Percentiles rank a stretch among this genome's conserved stretches.
These are phyloP conservation scores for Fusarium liriodendri DNA, from an alignment of 2,329 filamentous ascomycete genomes.

Conservation along the genomic window DNA sequence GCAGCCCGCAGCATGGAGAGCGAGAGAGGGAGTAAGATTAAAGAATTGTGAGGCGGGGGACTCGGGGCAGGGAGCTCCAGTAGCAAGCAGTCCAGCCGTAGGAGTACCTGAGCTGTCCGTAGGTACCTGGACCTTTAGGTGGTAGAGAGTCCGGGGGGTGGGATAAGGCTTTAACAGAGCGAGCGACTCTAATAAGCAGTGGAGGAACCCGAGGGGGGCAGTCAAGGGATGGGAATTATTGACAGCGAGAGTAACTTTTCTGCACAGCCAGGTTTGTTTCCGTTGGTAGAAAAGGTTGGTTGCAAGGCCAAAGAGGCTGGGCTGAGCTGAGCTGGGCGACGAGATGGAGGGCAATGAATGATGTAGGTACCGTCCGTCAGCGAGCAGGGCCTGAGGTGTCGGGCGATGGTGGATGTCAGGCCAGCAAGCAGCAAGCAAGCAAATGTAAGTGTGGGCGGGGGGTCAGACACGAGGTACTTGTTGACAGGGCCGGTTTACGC, in stretches of 20 bases:
- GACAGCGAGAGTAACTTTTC: not conserved
- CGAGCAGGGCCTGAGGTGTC: not conserved
- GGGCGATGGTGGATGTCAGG: constrained; percentile 7
- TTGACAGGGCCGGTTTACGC: constrained; percentile 3
- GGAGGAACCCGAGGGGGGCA: not conserved
- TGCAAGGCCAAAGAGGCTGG: constrained; percentile 5
- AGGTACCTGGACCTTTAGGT: not conserved
- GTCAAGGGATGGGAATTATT: not conserved
- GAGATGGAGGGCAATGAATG: not conserved
- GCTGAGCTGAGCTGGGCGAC: not conserved
- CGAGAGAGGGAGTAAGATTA: constrained; percentile 35
- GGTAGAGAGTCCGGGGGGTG: constrained; percentile 7
- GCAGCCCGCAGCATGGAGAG: constrained; percentile 33
- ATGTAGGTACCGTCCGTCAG: not conserved
- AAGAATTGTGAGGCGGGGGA: constrained; percentile 34
- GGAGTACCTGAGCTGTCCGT: not conserved
- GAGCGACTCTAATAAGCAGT: constrained; percentile 5
- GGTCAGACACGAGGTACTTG: constrained; percentile 6
- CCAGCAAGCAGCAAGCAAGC: not conserved
- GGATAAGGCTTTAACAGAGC: not conserved
- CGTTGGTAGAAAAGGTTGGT: not conserved
- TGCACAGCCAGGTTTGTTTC: not conserved
- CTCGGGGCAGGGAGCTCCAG: constrained; percentile 27
- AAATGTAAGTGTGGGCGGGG: constrained; percentile 9
- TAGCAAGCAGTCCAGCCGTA: constrained; percentile 20